Evolutionary conservation across 164 flowering plant genomes (phyloP).

Genomic region (Kingdonia uniflora): DNA sequence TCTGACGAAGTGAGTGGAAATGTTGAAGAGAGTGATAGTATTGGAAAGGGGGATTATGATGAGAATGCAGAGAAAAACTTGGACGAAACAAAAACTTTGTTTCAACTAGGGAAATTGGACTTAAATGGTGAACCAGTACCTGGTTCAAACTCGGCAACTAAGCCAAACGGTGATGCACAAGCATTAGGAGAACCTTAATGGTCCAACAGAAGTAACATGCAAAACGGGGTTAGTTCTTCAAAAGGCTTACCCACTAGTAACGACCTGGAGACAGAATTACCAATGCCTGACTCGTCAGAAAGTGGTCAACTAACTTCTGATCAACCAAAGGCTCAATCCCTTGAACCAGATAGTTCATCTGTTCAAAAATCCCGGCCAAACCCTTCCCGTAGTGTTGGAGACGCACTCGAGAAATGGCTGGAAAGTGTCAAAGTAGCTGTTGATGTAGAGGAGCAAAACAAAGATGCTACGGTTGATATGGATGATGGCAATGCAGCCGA

Average conservation of each 20-base stretch:
- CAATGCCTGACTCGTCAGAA: slow-evolving; percentile 27
- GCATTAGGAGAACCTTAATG: slow-evolving; percentile 25
- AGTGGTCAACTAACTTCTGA: slow-evolving; percentile 31
- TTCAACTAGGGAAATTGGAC: slow-evolving; percentile 18
- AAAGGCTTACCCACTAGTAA: slow-evolving; percentile 31
- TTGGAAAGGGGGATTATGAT: slow-evolving; percentile 13
- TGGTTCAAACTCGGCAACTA: slow-evolving; percentile 25
- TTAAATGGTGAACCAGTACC: slow-evolving; percentile 11
- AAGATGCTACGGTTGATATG: slow-evolving; percentile 29
- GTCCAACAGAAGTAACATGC: slow-evolving; percentile 29
- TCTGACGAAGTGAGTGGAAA: slow-evolving; percentile 27
- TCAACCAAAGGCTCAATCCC: slow-evolving; percentile 25
- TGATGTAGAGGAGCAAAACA: slow-evolving; percentile 35
- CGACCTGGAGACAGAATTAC: slow-evolving; percentile 32
- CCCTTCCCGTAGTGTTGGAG: slow-evolving; percentile 69
- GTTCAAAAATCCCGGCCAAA: slow-evolving; percentile 43
- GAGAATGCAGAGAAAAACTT: slow-evolving; percentile 18
- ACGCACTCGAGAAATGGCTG: slow-evolving; percentile 87
- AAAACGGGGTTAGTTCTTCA: slow-evolving; percentile 40
- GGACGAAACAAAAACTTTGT: slow-evolving; percentile 16
- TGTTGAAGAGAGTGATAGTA: slow-evolving; percentile 26
- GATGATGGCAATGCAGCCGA: slow-evolving; percentile 56
- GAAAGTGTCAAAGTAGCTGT: slow-evolving; percentile 62
- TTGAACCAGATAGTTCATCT: slow-evolving; percentile 30
- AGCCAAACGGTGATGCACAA: slow-evolving; percentile 22